Conservation (phyloP, 352 stramenopile species). For the Plasmopara muralis region DNA sequence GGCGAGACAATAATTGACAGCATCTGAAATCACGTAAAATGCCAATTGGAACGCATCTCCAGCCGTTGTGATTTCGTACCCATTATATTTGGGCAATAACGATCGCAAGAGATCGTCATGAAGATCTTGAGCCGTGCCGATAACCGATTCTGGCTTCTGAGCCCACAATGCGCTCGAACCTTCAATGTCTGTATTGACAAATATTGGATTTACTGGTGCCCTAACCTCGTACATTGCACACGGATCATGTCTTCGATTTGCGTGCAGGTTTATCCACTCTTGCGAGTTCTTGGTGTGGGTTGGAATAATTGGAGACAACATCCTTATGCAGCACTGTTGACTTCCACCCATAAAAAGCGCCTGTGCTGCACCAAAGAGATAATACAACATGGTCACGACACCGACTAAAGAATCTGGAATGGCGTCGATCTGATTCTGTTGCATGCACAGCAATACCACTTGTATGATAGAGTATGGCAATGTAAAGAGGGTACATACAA, state of each 20-base stretch:
- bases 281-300: conserved; percentile 48
- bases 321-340: conserved; percentile 51
- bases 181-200: conserved; percentile 78
- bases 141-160: conserved; percentile 38
- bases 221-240: conserved; percentile 27
- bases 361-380: conserved; percentile 54
- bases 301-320: conserved; percentile 46
- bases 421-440: conserved; percentile 29
- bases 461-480: conserved; percentile 59
- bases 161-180: conserved; percentile 67
- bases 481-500: conserved; percentile 56
- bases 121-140: conserved; percentile 51
- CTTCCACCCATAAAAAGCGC: conserved; percentile 63
- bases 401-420: conserved; percentile 54
- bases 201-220: conserved; percentile 44
- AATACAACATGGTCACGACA: conserved; percentile 54
- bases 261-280: conserved; percentile 33
- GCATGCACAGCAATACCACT: conserved; percentile 36
- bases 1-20: conserved; percentile 61
- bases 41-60: conserved; percentile 71
- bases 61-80: conserved; percentile 73
- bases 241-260: conserved; percentile 32
- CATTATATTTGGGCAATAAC: conserved; percentile 40
- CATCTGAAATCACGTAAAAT: conserved; percentile 57
- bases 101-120: conserved; percentile 61